Evolutionary conservation across 225 moss, liverwort and hornwort species (phyloP).

Genomic region (Sphagnum contortum): DNA sequence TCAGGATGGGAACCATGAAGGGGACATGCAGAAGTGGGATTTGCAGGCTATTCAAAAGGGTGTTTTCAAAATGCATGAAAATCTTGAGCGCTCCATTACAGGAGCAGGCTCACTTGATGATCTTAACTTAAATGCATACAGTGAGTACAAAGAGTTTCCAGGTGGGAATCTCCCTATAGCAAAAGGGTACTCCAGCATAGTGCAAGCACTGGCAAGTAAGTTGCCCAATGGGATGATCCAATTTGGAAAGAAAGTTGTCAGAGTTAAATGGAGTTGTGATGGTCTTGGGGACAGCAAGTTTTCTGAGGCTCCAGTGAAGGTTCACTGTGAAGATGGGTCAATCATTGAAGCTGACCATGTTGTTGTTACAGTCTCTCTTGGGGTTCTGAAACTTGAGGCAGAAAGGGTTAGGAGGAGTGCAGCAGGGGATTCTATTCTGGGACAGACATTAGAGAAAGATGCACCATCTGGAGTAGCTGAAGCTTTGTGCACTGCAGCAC

Average conservation of each 20-base stretch:
- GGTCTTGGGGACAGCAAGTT: neutral
- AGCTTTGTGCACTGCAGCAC: conserved; percentile 1
- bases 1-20: neutral
- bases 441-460: too few relatives aligned
- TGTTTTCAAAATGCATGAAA: conserved; percentile 17
- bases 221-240: conserved; percentile 14
- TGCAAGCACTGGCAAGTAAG: conserved; percentile 10
- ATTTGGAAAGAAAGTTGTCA: conserved; percentile 18
- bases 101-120: conserved; percentile 22
- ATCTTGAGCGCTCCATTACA: conserved; percentile 19
- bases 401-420: neutral
- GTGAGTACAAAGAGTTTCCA: conserved; percentile 22
- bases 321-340: conserved; percentile 22
- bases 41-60: conserved; percentile 7
- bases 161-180: conserved; percentile 21
- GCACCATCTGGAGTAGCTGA: neutral
- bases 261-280: conserved; percentile 14
- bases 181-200: conserved; percentile 17
- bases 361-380: conserved; percentile 25
- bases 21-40: conserved; percentile 6
- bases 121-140: conserved; percentile 17
- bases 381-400: conserved; percentile 20
- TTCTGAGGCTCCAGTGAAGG: conserved; percentile 13
- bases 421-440: neutral
- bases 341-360: conserved; percentile 29